Base-by-base conservation (phyloP, 768 basidiomycete species). In the Astraeus odoratus region DNA sequence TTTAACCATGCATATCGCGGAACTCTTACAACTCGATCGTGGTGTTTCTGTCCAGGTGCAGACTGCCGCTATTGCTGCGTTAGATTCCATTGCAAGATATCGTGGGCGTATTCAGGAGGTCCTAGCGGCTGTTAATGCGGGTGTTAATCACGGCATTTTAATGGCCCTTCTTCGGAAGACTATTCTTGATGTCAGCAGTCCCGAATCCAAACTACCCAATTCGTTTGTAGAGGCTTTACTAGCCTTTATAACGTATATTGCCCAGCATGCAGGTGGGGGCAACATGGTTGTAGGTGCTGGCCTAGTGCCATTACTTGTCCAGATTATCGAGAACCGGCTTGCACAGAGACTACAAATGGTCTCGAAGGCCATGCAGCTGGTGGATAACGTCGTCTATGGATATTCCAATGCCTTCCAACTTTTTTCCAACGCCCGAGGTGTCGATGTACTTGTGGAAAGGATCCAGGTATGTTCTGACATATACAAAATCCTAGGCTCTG, bases 251-350 rank as follows among this genome's bases (percentile, higher is more conserved):
- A 90, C 86, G 2, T 89, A 83, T 66, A 77, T 97, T 48, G 81
- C 92, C 9, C 83, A 86, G 10, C 84, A 91, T 60, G 76, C 87
- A 2, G 77, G 83, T 3, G 90, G 91, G 25, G 90, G 86, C 8
- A 89, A 86, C 55, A 90, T 96, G 91, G 80, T 98, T 35, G 87
- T 98, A 44, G 86, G 91, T 19, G 95, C 96, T 24, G 96, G 96
- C 3, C 67, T 96, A 36, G 77, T 99, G 40, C 89, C 89, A 2
- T 68, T 95, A 12, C 72, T 99, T 22, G 84, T 97, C 42, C 91
- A 96, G 57, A 71, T 95, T 31, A 81, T 95, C 53, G 86, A 92
- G 64, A 89, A 84, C 61, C 77, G 75, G 50, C 69, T 79, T 23
- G 73, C 83, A 1, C 74, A 74, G 39, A 77, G 89, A 29, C 72